Evolutionary conservation across 352 stramenopile genomes (phyloP).

Genomic region (Phytophthora hybrid): DNA sequence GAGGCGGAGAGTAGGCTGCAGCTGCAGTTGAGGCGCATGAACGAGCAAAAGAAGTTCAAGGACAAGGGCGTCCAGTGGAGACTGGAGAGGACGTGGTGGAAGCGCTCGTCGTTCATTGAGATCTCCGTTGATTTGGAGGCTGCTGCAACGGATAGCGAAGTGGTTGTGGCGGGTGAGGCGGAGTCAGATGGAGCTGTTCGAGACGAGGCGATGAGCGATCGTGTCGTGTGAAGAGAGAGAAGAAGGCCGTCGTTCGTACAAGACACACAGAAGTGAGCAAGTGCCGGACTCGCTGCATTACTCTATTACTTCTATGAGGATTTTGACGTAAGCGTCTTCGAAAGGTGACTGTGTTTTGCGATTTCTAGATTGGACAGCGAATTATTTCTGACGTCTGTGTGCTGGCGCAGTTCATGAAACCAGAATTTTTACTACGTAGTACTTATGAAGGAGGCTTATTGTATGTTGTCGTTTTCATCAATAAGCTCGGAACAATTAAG

Average conservation of each 20-base stretch:
- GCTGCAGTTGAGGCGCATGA: constrained; percentile 77
- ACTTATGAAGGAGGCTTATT: no score
- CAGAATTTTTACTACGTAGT: no score
- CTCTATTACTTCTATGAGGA: not conserved
- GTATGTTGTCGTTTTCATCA: no score
- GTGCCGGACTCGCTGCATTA: not conserved
- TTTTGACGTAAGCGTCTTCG: no score
- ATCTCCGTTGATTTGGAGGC: constrained; percentile 37
- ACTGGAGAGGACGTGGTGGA: constrained; percentile 78
- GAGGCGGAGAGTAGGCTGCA: constrained; percentile 73
- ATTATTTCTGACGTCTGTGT: no score
- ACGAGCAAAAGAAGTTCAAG: constrained; percentile 72
- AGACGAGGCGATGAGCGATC: constrained; percentile 31
- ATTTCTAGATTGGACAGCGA: no score
- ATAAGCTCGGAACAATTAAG: no score
- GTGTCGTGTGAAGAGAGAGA: constrained; percentile 19
- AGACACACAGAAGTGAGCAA: not conserved
- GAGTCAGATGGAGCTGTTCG: not conserved
- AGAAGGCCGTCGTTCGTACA: not conserved
- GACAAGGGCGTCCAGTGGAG: constrained; percentile 65
- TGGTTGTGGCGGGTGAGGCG: not conserved
- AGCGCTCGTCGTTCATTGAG: constrained; percentile 71
- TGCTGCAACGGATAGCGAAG: not conserved
- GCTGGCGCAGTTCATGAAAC: no score
- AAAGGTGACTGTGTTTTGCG: no score